Base-by-base conservation (phyloP, 2,329 filamentous ascomycete species). In the Colletotrichum eremochloae region DNA sequence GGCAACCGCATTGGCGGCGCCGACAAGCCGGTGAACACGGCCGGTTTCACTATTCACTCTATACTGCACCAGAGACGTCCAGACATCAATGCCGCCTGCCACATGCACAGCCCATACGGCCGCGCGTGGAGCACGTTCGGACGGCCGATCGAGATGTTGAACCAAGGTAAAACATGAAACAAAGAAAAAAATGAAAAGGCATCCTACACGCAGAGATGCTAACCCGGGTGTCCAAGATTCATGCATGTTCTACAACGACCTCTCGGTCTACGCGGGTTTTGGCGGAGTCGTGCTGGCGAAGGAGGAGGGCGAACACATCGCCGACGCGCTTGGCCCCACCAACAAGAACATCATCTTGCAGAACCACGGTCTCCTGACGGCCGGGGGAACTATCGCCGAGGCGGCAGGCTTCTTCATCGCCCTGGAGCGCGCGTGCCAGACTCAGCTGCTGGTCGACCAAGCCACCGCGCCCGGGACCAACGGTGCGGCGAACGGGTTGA, bases 351-450 rank as follows among this genome's bases (percentile, higher is more conserved):
- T 90, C 75, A 91, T 93, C 61, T 79, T 94, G 50, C 84, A 90
- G 75, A 94, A 94, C 77, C 92, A 94, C 77, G 92, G 92, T 0
- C 81, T 94, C 5, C 78, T 94, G 53, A 93, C 91, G 0, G 89
- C 91, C 0, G 92, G 92, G 0, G 78, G 79, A 0, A 94, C 92
- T 0, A 90, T 94, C 3, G 92, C 92, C 74, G 92, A 94, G 80
- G 92, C 92, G 0, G 91, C 90, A 0, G 93, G 89, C 74, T 81
- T 93, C 66, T 94, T 93, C 77, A 89, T 89, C 3, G 81, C 90
- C 5, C 84, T 94, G 76, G 92, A 94, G 79, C 85, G 90, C 52
- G 89, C 88, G 12, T 94, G 92, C 75, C 86, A 90, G 65, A 85
- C 91, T 12, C 93, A 94, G 79, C 80, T 94, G 46, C 82, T 89